Evolutionary conservation across 345 rosid species (phyloP), one percentile per base, ranked within the genome.

Genomic region (Jatropha curcas): DNA sequence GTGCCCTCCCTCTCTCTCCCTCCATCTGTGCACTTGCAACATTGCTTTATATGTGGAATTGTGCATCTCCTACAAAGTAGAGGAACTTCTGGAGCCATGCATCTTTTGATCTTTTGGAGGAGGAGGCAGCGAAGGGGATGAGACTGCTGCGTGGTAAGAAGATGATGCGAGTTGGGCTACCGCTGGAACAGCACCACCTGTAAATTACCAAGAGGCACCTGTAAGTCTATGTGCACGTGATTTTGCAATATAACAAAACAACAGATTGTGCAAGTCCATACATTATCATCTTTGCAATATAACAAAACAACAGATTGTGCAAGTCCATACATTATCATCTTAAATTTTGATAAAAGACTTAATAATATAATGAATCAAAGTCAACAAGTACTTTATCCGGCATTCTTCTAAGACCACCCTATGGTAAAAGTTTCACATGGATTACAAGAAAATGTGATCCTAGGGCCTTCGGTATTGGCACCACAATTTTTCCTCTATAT

Each of bases 111-210:
- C 87, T 76, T 79, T 71, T 46, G 87, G 65, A 60, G 81, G 74
- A 53, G 83, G 77, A 35, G 89, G 86, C 50, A 72, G 66, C 24
- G 85, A 78, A 53, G 85, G 74, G n/a, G 91, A 82, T 27, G 87
- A 83, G 28, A 84, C 77, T 37, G 89, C 87, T 27, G 98, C 91
- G 64, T 79, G 86, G 79, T 87, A 92, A 25, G 97, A 88, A 46
- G 98, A 90, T 48, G 98, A 89, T 22, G 86, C 90, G 1, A 94
- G 88, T 68, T 94, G 98, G 1, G 97, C 93, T 57, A 92, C 43
- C 1, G 97, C 93, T 0, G 94, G 97, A 60, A 92, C 77, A 3
- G 92, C 90, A 76, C 98, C 99, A 74, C 97, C 98, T 94, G 84
- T 63, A 73, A 28, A 65, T 60, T 76, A 55, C 33, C 63, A 74